Evolutionary conservation across 2,329 filamentous ascomycete species (phyloP).

Genomic region (Xylariaceae sp.): DNA sequence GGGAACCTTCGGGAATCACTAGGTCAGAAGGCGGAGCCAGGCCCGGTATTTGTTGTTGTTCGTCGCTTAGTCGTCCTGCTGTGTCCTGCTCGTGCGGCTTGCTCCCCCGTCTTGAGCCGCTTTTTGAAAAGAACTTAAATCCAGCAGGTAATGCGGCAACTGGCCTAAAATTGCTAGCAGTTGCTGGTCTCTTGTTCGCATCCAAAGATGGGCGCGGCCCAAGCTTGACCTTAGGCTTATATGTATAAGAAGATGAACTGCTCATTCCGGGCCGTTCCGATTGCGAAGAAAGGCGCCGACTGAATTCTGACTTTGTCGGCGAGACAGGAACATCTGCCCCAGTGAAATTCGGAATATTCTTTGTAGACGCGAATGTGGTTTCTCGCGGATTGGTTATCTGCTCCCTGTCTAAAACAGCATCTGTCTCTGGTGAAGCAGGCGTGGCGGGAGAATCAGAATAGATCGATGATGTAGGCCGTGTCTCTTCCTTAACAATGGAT

Average conservation of each 20-base stretch:
- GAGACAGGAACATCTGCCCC: slow-evolving; percentile 44
- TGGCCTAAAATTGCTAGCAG: slow-evolving; percentile 61
- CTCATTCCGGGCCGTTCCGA: slow-evolving; percentile 50
- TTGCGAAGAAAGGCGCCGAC: slow-evolving; percentile 48
- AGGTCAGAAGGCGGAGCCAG: slow-evolving; percentile 35
- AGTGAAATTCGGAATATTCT: slow-evolving; percentile 50
- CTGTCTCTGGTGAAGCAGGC: slow-evolving; percentile 28
- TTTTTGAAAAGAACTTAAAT: slow-evolving; percentile 63
- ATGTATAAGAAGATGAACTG: slow-evolving; percentile 45
- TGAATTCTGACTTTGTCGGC: slow-evolving; percentile 39
- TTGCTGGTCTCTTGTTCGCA: slow-evolving; percentile 56
- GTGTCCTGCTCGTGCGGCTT: slow-evolving; percentile 32
- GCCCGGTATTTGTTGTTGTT: slow-evolving; percentile 36
- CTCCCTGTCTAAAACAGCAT: slow-evolving; percentile 49
- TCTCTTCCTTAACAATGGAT: slow-evolving; percentile 49
- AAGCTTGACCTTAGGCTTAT: slow-evolving; percentile 81
- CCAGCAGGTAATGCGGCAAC: slow-evolving; percentile 77
- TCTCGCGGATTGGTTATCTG: slow-evolving; percentile 49
- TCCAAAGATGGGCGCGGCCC: slow-evolving; percentile 79
- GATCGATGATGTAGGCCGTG: slow-evolving; percentile 30
- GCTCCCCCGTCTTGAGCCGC: slow-evolving; percentile 52
- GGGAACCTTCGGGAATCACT: slow-evolving; percentile 31
- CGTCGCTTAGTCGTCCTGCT: slow-evolving; percentile 29
- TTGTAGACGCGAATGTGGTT: slow-evolving; percentile 46
- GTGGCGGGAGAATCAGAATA: slow-evolving; percentile 19